Conservation (phyloP, 805 yeast genomes). For the Metschnikowia picachoensis region DNA sequence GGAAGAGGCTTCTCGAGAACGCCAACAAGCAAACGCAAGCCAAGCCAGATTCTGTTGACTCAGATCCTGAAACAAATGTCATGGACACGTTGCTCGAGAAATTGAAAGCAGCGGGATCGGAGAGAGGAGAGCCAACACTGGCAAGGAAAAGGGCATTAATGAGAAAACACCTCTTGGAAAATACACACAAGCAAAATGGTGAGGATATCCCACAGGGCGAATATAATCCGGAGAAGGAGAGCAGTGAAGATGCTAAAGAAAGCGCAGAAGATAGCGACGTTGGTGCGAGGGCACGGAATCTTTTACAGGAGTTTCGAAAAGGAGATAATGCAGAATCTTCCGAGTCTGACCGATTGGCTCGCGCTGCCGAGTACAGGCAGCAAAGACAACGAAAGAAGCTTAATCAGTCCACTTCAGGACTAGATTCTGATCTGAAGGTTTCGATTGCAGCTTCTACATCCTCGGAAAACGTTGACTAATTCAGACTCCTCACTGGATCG, state of each 20-base stretch:
- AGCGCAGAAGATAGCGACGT: constrained; percentile 37
- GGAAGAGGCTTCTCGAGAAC: constrained; percentile 59
- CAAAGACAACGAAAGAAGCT: constrained; percentile 15
- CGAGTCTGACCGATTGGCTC: constrained; percentile 6
- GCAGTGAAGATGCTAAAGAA: constrained; percentile 1
- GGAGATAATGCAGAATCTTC: constrained; percentile 23
- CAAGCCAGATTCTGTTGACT: constrained; percentile 21
- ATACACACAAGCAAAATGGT: constrained; percentile 17
- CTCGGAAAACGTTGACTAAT: not conserved
- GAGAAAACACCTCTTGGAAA: constrained; percentile 54
- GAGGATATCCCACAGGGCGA: not conserved
- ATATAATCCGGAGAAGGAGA: not conserved
- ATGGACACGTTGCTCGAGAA: constrained; percentile 87
- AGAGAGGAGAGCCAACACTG: constrained; percentile 69
- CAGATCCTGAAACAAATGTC: constrained; percentile 48
- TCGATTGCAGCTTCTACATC: not conserved
- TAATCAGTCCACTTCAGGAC: constrained; percentile 1
- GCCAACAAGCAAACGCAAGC: constrained; percentile 29
- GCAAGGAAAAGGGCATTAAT: constrained; percentile 80
- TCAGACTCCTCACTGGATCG: too few relatives aligned
- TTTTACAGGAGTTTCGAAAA: constrained; percentile 56
- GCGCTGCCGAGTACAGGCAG: constrained; percentile 17
- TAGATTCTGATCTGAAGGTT: not conserved
- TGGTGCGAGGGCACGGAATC: constrained; percentile 57
- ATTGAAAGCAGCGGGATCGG: constrained; percentile 80